Base-by-base conservation (phyloP, 2,329 filamentous ascomycete species). In the Drechslera avenae region DNA sequence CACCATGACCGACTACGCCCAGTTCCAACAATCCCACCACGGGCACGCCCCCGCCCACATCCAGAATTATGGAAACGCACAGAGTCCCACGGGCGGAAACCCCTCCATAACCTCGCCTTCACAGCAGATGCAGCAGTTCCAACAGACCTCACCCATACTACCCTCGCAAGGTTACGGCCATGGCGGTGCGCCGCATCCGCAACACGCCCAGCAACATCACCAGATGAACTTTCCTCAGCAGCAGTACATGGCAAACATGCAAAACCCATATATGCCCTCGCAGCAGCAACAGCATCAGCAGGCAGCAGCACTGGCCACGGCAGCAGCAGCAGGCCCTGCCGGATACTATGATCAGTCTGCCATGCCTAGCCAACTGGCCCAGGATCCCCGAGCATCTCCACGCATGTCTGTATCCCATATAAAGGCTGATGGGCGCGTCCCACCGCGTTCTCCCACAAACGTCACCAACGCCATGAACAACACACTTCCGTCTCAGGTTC, bases 211-310 rank as follows among this genome's bases (percentile, higher is more conserved):
- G 62, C 83, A 85, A 43, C 83, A 84, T 41, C 83, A 83, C 60
- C 87, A 88, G 76, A 90, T 87, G 82, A 90, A 86, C 77, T 97
- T 96, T 75, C 85, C 89, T 16, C 43, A 47, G 67, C 84, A 88
- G 72, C 93, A 91, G 71, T 88, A 92, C 50, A 81, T 88, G 55
- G 84, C 87, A 59, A 82, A 82, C 66, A 91, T 96, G 85, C 87
- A 89, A 46, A 78, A 80, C 52, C 77, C 77, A 17, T 96, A 96
- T 50, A 90, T 93, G 75, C 87, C 88, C 28, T 84, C 88, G 16
- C 90, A 91, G 39, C 90, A 96, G 91, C 89, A 26, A 96, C 92
- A 1, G 92, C 93, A 19, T 91, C 93, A 2, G 92, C 91, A 96
- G 74, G 91, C 91, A 12, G 92, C 93, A 41, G 92, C 92, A 51